Base-by-base conservation (phyloP, 2,329 filamentous ascomycete species). In the Aspergillus pseudoviridinutans region DNA sequence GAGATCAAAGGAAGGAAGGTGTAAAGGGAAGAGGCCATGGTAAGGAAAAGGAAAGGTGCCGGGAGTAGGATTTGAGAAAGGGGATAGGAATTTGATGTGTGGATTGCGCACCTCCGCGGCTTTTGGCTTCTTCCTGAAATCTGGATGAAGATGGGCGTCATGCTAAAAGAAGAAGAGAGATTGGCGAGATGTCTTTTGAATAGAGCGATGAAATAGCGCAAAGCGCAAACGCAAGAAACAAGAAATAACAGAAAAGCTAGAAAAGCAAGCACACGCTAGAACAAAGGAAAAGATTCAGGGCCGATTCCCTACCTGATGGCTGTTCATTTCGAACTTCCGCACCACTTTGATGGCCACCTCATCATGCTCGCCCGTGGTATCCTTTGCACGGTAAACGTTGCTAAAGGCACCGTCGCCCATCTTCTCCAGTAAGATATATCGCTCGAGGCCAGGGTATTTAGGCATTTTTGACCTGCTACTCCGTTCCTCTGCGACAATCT, bases 401-500 rank as follows among this genome's bases (percentile, higher is more conserved):
- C 93, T 97, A 82, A 99, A 99, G 59, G 94, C 94, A 60, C 94
- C 94, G 66, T 97, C 94, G 63, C 94, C 94, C 93, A 99, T 99
- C 83, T 97, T 97, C 78, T 96, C 92, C 53, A 94, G 58, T 35
- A 97, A 80, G 54, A 88, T 85, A 88, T 90, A 99, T 69, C 92
- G 81, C 67, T 96, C 91, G 42, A 96, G 79, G 41, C 91, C 91
- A 0, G 91, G 90, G 68, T 96, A 96, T 66, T 80, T 84, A 44
- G 94, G 93, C 70, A 97, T 87, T 75, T 92, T 96, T 71, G 86
- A 86, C 74, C 87, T 90, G 76, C 81, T 91, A 68, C 90, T 89
- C 59, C 92, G 91, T 80, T 97, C 94, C 72, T 97, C 94, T 56
- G 91, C 91, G 1, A 99, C 87, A 44, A 97, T 87, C 68, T 89